phyloP scores from a whole-genome alignment of 495 filamentous ascomycete genomes.

The Entonaema liquescens region DNA sequence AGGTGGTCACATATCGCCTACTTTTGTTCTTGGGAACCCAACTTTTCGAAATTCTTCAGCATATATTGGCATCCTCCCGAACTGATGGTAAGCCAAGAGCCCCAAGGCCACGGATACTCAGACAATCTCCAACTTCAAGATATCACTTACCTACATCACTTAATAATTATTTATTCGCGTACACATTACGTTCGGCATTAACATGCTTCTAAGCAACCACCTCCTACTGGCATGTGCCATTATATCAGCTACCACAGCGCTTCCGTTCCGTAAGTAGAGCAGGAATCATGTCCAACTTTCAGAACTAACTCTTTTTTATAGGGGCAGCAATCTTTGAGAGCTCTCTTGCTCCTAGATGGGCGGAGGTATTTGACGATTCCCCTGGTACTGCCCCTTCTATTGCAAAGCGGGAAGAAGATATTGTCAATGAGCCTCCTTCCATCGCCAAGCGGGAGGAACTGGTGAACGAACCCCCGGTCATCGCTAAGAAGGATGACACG shows the following conservation, averaged over 20 bases:
- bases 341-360: background rate
- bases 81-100: background rate
- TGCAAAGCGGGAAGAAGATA: background rate
- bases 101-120: background rate
- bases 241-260: background rate
- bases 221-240: background rate
- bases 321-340: background rate
- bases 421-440: background rate
- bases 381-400: background rate
- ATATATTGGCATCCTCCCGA: constrained; percentile 1
- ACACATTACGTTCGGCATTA: background rate
- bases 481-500: background rate
- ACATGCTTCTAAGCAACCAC: background rate
- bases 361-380: background rate
- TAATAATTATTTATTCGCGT: background rate
- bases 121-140: background rate
- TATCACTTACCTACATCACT: background rate
- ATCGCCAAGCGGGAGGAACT: background rate
- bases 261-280: background rate
- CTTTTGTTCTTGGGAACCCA: background rate
- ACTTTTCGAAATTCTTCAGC: background rate
- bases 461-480: background rate
- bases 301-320: background rate
- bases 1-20: background rate
- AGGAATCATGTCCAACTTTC: background rate